These are phyloP conservation scores for Takashimella tepidaria DNA, from an alignment of 1,284 basidiomycete species.

Conservation along the genomic window DNA sequence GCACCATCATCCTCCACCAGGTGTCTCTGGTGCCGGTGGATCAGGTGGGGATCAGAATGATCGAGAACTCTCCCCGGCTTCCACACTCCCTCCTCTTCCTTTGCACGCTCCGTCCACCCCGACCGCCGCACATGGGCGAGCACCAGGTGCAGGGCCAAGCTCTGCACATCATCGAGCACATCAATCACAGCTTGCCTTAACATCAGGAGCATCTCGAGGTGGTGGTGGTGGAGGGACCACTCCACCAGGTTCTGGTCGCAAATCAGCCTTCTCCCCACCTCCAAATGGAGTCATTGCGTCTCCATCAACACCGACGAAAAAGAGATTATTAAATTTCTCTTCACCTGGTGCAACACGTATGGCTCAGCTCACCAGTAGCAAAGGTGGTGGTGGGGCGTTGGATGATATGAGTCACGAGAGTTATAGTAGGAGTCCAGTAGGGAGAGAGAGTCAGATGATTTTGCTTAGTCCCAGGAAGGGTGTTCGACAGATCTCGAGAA, in stretches of 20 bases:
- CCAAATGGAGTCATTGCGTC: conserved; percentile 28
- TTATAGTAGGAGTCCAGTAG: conserved; percentile 86
- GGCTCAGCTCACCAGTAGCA: conserved; percentile 27
- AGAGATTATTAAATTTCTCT: conserved; percentile 51
- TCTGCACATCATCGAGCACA: conserved; percentile 40
- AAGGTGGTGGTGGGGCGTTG: conserved; percentile 39
- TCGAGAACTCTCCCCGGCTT: conserved; percentile 37
- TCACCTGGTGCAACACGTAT: conserved; percentile 43
- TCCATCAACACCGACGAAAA: conserved; percentile 47
- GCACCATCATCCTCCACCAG: conserved; percentile 43
- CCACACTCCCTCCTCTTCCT: conserved; percentile 41
- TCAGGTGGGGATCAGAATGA: conserved; percentile 27
- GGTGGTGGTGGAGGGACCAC: conserved; percentile 18
- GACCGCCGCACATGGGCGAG: conserved; percentile 33
- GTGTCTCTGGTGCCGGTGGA: conserved; percentile 17
- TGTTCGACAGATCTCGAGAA: conserved; percentile 81
- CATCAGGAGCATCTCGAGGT: conserved; percentile 19
- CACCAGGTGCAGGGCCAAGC: conserved; percentile 40
- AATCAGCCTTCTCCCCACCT: conserved; percentile 36
- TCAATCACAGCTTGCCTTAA: conserved; percentile 40
- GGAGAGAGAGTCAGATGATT: conserved; percentile 73
- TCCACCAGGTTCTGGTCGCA: conserved; percentile 26
- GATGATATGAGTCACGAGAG: conserved; percentile 67
- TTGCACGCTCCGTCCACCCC: conserved; percentile 43
- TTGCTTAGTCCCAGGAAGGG: conserved; percentile 78